phyloP scores from a whole-genome alignment of 148 eudicot genomes.

The Diospyros lotus region DNA sequence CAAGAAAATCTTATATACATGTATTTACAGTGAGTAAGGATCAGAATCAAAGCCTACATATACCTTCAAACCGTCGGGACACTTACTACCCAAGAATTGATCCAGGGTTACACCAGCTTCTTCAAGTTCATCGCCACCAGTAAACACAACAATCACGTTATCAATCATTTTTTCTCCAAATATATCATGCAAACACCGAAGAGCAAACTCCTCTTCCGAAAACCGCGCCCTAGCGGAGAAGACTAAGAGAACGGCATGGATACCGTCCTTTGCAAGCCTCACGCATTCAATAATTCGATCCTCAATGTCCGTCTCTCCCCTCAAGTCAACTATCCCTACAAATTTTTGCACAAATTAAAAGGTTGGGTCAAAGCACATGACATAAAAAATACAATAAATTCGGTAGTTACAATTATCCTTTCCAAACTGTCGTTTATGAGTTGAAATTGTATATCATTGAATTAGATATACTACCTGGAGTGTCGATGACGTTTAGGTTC shows the following conservation, averaged over 20 bases:
- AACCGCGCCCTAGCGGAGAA: constrained; percentile 57
- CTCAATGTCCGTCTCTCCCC: constrained; percentile 49
- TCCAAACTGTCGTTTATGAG: too few relatives aligned
- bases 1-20: too few relatives aligned
- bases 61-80: constrained; percentile 66
- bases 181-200: constrained; percentile 49
- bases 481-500: constrained; percentile 75
- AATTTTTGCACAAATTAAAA: background rate
- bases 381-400: too few relatives aligned
- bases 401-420: background rate
- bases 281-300: constrained; percentile 80
- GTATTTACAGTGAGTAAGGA: too few relatives aligned
- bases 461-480: constrained; percentile 48
- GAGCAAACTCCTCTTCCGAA: constrained; percentile 48
- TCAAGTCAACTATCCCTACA: constrained; percentile 67
- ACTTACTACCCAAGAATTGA: constrained; percentile 49
- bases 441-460: background rate
- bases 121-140: constrained; percentile 82
- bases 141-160: constrained; percentile 78
- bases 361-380: too few relatives aligned
- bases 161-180: constrained; percentile 70
- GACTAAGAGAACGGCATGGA: constrained; percentile 76
- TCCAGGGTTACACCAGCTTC: constrained; percentile 62
- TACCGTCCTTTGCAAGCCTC: constrained; percentile 73
- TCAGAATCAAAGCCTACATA: too few relatives aligned